phyloP scores from a whole-genome alignment of 192 early-diverging fungal genomes.

The Coemansia sp. region DNA sequence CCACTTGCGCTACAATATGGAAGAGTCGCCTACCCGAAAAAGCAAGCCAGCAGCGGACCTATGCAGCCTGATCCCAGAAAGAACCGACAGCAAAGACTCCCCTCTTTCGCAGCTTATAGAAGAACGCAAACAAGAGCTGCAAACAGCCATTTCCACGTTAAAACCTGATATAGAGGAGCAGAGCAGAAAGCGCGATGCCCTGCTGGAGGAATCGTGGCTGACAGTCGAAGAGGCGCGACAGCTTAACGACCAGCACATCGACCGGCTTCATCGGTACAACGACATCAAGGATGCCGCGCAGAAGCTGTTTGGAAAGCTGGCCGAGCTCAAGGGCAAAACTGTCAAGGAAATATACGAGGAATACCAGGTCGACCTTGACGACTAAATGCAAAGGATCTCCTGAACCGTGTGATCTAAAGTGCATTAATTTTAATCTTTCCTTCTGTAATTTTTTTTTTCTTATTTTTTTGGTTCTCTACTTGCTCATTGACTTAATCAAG shows the following conservation, averaged over 20 bases:
- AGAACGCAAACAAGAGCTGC: slow-evolving; percentile 25
- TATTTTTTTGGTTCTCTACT: slow-evolving; percentile 8
- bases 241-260: slow-evolving; percentile 37
- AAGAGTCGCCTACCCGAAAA: slow-evolving; percentile 22
- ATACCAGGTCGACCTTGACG: slow-evolving; percentile 23
- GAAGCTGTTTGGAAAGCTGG: slow-evolving; percentile 50
- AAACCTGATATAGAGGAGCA: slow-evolving; percentile 20
- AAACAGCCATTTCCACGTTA: slow-evolving; percentile 10
- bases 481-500: background rate
- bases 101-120: slow-evolving; percentile 10
- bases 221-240: slow-evolving; percentile 24
- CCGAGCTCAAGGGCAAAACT: slow-evolving; percentile 41
- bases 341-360: slow-evolving; percentile 45
- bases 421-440: slow-evolving; percentile 1
- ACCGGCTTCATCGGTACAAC: slow-evolving; percentile 48
- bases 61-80: slow-evolving; percentile 7
- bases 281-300: slow-evolving; percentile 48
- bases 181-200: slow-evolving; percentile 7
- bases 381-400: slow-evolving; percentile 11
- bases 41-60: background rate
- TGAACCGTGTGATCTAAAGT: background rate
- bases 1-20: slow-evolving; percentile 3
- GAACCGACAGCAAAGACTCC: background rate
- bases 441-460: slow-evolving; percentile 6
- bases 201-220: slow-evolving; percentile 14